Percentiles rank a stretch among this genome's conserved stretches.
phyloP scores from a whole-genome alignment of 306 rosid genomes.

The Carpinus viminea region DNA sequence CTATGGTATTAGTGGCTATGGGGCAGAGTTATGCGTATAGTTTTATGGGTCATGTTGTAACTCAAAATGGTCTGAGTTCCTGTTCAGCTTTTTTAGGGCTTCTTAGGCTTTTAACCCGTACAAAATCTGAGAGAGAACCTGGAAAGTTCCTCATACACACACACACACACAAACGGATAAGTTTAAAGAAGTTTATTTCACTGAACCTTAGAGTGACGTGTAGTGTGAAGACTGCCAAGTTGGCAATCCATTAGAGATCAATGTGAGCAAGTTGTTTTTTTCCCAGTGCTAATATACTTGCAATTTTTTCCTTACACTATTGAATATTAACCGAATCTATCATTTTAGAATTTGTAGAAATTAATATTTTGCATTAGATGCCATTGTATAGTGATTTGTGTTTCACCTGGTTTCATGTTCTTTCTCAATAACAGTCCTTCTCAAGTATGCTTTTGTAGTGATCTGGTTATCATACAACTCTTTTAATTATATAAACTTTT shows the following conservation, averaged over 20 bases:
- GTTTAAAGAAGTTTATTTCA: not conserved
- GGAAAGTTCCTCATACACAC: not conserved
- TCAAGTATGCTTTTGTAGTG: conserved; percentile 10
- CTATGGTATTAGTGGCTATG: conserved; percentile 1
- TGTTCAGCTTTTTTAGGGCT: not conserved
- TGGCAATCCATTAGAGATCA: not conserved
- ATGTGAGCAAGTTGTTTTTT: not conserved
- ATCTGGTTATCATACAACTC: not conserved
- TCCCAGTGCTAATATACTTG: not conserved
- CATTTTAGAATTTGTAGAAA: not conserved
- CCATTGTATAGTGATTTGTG: not conserved
- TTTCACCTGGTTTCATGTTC: conserved; percentile 2
- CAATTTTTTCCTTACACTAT: not conserved
- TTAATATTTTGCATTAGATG: not conserved
- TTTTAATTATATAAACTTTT: not conserved
- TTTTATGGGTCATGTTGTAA: not conserved
- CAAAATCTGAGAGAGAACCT: not conserved
- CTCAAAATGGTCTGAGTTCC: not conserved
- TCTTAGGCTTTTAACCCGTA: not conserved
- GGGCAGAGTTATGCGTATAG: not conserved
- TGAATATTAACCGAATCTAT: not conserved
- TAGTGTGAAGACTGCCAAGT: conserved; percentile 4
- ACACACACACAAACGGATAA: not conserved
- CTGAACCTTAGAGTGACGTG: not conserved
- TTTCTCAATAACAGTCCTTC: conserved; percentile 7